Evolutionary conservation across 129 eudicot genomes (phyloP).

Genomic region (Flaveria ramosissima): DNA sequence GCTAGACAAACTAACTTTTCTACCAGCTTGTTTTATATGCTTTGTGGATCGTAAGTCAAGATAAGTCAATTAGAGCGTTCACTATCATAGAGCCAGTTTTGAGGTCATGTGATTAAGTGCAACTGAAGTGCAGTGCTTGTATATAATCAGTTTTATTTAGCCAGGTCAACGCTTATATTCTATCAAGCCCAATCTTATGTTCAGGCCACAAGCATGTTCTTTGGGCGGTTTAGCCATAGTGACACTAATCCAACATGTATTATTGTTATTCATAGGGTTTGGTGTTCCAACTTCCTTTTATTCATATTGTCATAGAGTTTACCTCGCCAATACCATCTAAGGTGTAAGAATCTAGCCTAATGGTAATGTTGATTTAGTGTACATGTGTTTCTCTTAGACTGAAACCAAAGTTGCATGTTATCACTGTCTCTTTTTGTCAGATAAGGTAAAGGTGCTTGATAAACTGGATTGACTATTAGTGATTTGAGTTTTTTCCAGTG

Average conservation of each 20-base stretch:
- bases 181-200: background rate
- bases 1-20: slow-evolving; percentile 3
- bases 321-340: background rate
- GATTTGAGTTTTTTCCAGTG: background rate
- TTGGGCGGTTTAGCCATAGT: background rate
- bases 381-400: background rate
- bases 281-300: background rate
- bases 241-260: slow-evolving; percentile 6
- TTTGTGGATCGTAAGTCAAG: background rate
- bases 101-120: background rate
- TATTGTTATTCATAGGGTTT: background rate
- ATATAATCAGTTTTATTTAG: background rate
- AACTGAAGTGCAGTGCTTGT: slow-evolving; percentile 2
- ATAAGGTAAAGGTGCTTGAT: slow-evolving; percentile 8
- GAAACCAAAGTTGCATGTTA: background rate
- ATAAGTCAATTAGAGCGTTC: background rate
- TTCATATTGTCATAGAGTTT: background rate
- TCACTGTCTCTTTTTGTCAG: background rate
- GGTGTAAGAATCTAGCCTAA: background rate
- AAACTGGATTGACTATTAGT: background rate
- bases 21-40: background rate
- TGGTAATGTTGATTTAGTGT: background rate
- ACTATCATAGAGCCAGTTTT: background rate
- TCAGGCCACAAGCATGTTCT: slow-evolving; percentile 5
- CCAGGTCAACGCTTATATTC: background rate